Evolutionary conservation across 2,329 filamentous ascomycete species (phyloP), one percentile per base, ranked within the genome.

Genomic region (Penicillium sp.): DNA sequence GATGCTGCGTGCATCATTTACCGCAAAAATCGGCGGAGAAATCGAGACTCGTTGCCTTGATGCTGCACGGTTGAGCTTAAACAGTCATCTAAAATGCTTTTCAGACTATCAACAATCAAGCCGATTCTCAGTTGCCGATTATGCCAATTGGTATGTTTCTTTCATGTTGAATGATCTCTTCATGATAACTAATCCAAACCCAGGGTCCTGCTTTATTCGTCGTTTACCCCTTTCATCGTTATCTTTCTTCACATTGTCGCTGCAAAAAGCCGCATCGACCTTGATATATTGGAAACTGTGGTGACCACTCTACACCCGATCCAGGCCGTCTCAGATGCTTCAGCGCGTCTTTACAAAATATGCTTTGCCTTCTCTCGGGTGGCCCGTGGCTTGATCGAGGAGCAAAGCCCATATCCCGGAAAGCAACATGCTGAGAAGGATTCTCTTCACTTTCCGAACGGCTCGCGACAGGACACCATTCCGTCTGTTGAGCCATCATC

Each of bases 171-270:
- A 12, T 9, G 23, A 6, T n/a, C 4, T 18, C 12, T 7, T 41
- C 9, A 13, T 18, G 27, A 3, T 26, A 10, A 7, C 26, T 18
- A 26, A 46, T n/a, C 15, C 17, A 27, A 7, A 34, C 32, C 8
- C 15, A 64, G 64, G 59, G 50, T 66, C 10, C 51, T 66, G 3
- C 40, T 65, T 1, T 65, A 55, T 15, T 52, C 58, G 1, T 64
- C 63, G 2, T 64, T 64, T 23, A 66, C 59, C 43, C 33, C 55
- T 4, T 62, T 67, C 30, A 60, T 67, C 18, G 63, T 67, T 0
- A 56, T 63, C 1, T 65, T 67, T 40, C 56, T 56, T 20, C 55
- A 58, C 15, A 46, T 52, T 3, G 53, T 60, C 15, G 56, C 62
- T 4, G 54, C 62, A 7, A 56, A 32, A 5, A 59, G 52, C 32